A percentile compares a stretch with the other conserved stretches of the same genome.
Evolutionary conservation across 257 asterid genomes (phyloP).

Genomic region (Prunella vulgaris): DNA sequence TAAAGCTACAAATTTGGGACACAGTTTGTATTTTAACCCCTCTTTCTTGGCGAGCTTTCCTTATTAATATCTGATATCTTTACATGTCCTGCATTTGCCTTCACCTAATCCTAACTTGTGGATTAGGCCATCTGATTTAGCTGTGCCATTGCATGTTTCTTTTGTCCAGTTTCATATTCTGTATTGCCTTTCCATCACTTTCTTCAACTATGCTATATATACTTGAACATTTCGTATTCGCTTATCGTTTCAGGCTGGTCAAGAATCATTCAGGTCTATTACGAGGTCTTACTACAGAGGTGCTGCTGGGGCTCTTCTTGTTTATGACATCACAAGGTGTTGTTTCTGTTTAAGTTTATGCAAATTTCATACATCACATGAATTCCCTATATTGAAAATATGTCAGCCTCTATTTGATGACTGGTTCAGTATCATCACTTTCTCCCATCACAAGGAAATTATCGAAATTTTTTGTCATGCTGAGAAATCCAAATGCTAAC

Average conservation of each 20-base stretch:
- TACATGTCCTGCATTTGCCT: background rate
- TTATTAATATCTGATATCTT: background rate
- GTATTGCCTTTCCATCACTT: background rate
- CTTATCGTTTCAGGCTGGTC: slow-evolving; percentile 56
- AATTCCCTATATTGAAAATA: no score
- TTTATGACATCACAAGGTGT: slow-evolving; percentile 80
- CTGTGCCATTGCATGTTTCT: background rate
- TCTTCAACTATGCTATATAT: background rate
- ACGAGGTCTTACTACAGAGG: slow-evolving; percentile 88
- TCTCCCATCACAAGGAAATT: background rate
- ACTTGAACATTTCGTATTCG: background rate
- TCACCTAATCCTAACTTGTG: no score
- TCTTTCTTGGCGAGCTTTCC: background rate
- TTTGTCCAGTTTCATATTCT: background rate
- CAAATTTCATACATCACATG: background rate
- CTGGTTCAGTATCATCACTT: background rate
- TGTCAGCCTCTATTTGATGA: background rate
- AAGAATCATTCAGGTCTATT: slow-evolving; percentile 78
- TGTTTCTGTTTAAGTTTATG: background rate
- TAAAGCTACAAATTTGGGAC: slow-evolving; percentile 87
- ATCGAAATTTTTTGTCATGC: background rate
- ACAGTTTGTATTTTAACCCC: slow-evolving; percentile 41
- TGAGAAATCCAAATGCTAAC: background rate
- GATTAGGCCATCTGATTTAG: no score
- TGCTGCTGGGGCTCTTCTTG: slow-evolving; percentile 83